phyloP scores from a whole-genome alignment of 768 basidiomycete species.

The Phlebiopsis gigantea region DNA sequence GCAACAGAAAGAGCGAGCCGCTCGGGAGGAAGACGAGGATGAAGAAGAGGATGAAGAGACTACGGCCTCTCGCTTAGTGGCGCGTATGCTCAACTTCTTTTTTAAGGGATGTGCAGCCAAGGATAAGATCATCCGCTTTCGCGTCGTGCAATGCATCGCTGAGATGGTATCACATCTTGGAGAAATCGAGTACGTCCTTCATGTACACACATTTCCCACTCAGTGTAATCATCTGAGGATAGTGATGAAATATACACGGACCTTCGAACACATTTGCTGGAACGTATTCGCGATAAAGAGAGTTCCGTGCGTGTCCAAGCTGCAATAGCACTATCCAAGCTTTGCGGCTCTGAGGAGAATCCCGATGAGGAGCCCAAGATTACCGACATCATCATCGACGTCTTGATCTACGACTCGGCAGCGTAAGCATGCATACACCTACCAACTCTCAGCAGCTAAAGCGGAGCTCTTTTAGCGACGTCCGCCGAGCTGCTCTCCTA shows the following conservation, averaged over 20 bases:
- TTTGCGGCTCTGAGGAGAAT: conserved; percentile 75
- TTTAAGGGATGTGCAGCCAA: conserved; percentile 78
- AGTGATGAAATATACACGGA: conserved; percentile 73
- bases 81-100: conserved; percentile 48
- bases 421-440: conserved; percentile 38
- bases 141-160: conserved; percentile 70
- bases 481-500: conserved; percentile 73
- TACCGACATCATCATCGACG: conserved; percentile 58
- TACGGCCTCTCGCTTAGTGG: conserved; percentile 42
- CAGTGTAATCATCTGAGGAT: conserved; percentile 3
- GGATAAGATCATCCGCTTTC: conserved; percentile 82
- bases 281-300: conserved; percentile 79
- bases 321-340: conserved; percentile 70
- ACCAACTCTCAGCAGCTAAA: too few relatives aligned
- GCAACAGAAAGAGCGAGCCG: conserved; percentile 20
- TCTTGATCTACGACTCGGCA: conserved; percentile 67
- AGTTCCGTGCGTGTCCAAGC: conserved; percentile 71
- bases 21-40: conserved; percentile 21
- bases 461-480: conserved; percentile 57
- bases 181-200: conserved; percentile 70
- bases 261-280: conserved; percentile 61
- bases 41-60: conserved; percentile 36
- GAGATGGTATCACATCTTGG: conserved; percentile 79
- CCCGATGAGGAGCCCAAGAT: conserved; percentile 51
- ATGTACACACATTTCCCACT: not conserved